Evolutionary conservation across 1,139 yeast genomes (phyloP), one percentile per base, ranked within the genome.

Genomic region (Sugiyamaella paludigena): DNA sequence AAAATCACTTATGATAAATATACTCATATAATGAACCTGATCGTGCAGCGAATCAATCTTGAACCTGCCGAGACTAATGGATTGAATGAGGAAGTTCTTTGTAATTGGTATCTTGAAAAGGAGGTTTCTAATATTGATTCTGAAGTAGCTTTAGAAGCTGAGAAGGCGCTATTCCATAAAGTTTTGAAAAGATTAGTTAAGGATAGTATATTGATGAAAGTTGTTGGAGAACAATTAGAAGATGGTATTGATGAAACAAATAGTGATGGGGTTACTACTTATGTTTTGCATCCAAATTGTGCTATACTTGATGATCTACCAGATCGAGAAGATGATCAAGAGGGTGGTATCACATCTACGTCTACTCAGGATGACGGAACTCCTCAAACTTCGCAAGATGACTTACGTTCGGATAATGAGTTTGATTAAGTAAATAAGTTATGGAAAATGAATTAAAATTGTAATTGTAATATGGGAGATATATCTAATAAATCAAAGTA

Each of bases 261-360:
- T 35, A 59, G 64, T 40, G 69, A 72, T 40, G 24, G 24, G 24
- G 24, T 19, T 19, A 67, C 73, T 48, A 72, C 84, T 33, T 88
- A 84, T 63, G 88, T 88, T 35, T 74, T 89, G 52, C 98, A 92
- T 72, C 98, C 98, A 47, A 91, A 92, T 66, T 86, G 91, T 71
- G 43, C 47, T 9, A 38, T 48, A 19, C 28, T 45, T 19, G 44
- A 45, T 24, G 48, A 45, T 8, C 16, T 36, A 11, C 37, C 47
- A 2, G 47, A 41, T 31, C 24, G n/a, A 12, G 40, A 35, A 7
- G 30, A 31, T 8, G 7, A n/a, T n/a, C n/a, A n/a, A n/a, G n/a
- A n/a, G n/a, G n/a, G n/a, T n/a, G n/a, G n/a, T n/a, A n/a, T n/a
- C n/a, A n/a, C n/a, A n/a, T n/a, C n/a, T n/a, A n/a, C n/a, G n/a